phyloP scores from a whole-genome alignment of 805 yeast genomes.

The Ogataea polymorpha region DNA sequence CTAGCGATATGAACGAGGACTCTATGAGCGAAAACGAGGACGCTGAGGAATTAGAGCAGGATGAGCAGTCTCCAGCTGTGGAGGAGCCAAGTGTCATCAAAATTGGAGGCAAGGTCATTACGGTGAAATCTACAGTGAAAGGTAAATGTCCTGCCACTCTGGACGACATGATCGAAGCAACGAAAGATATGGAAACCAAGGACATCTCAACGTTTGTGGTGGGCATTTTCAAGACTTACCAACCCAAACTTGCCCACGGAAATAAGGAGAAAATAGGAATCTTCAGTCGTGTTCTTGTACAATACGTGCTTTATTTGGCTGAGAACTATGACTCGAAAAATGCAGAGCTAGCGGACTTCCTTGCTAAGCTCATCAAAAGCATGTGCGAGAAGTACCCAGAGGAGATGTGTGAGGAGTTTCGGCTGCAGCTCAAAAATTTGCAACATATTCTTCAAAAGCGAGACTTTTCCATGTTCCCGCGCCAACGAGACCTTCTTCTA shows the following conservation, averaged over 20 bases:
- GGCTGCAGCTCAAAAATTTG: slow-evolving; percentile 53
- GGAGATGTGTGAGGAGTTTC: slow-evolving; percentile 56
- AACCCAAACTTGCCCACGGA: slow-evolving; percentile 77
- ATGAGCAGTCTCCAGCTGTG: slow-evolving; percentile 7
- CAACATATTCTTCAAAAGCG: slow-evolving; percentile 48
- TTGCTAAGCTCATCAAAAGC: slow-evolving; percentile 47
- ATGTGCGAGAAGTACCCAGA: slow-evolving; percentile 66
- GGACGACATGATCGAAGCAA: slow-evolving; percentile 39
- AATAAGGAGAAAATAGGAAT: slow-evolving; percentile 70
- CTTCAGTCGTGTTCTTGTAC: slow-evolving; percentile 61
- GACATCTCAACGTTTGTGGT: slow-evolving; percentile 49
- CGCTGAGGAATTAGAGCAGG: slow-evolving; percentile 23
- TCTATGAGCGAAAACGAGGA: slow-evolving; percentile 37
- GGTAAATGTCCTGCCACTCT: slow-evolving; percentile 48
- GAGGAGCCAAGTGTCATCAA: slow-evolving; percentile 25
- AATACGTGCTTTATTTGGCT: slow-evolving; percentile 54
- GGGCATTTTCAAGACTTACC: slow-evolving; percentile 56
- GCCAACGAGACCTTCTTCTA: slow-evolving; percentile 57
- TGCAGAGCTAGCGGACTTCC: slow-evolving; percentile 32
- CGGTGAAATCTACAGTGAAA: slow-evolving; percentile 15
- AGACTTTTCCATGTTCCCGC: slow-evolving; percentile 31
- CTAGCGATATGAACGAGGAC: slow-evolving; percentile 40
- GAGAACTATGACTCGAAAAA: slow-evolving; percentile 30
- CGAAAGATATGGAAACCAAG: slow-evolving; percentile 32
- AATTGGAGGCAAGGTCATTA: slow-evolving; percentile 33